A percentile compares a stretch with the other conserved stretches of the same genome.
phyloP scores from a whole-genome alignment of 352 stramenopile species.

The Phytophthora pistaciae region DNA sequence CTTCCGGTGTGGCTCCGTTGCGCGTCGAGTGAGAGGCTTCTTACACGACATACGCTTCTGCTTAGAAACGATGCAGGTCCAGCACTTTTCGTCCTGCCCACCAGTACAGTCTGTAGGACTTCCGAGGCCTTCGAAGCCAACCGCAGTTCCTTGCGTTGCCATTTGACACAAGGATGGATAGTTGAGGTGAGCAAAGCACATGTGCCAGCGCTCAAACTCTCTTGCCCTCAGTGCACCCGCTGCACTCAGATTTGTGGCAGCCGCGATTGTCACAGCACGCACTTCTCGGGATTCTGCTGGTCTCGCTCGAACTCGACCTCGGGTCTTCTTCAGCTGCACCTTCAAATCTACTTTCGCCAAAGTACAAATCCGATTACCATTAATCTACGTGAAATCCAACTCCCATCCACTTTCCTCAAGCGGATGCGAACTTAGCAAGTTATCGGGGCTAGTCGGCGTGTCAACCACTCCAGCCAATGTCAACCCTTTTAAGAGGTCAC shows the following conservation, averaged over 20 bases:
- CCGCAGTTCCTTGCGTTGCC: too few species aligned
- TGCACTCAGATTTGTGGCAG: too few species aligned
- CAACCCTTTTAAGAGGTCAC: neutral
- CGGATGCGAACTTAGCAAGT: neutral
- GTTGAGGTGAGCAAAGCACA: too few species aligned
- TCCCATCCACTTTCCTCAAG: conserved; percentile 2
- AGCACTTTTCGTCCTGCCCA: too few species aligned
- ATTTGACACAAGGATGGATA: too few species aligned
- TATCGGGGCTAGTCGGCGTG: neutral
- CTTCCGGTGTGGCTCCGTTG: conserved; percentile 2
- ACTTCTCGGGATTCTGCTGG: neutral
- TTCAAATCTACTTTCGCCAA: conserved; percentile 3
- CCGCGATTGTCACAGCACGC: too few species aligned
- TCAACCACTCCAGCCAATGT: neutral
- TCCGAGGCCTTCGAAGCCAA: too few species aligned
- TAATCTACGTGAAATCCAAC: neutral
- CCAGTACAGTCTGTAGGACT: too few species aligned
- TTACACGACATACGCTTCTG: conserved; percentile 4
- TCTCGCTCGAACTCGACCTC: conserved; percentile 2
- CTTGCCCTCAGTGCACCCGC: too few species aligned
- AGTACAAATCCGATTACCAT: neutral
- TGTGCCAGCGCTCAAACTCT: too few species aligned
- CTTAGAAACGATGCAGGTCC: neutral
- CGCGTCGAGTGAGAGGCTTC: neutral
- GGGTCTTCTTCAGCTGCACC: conserved; percentile 1